A percentile compares a stretch with the other conserved stretches of the same genome.
These are phyloP conservation scores for Blastobotrys aristatus DNA, from an alignment of 1,139 yeast genomes.

Conservation along the genomic window DNA sequence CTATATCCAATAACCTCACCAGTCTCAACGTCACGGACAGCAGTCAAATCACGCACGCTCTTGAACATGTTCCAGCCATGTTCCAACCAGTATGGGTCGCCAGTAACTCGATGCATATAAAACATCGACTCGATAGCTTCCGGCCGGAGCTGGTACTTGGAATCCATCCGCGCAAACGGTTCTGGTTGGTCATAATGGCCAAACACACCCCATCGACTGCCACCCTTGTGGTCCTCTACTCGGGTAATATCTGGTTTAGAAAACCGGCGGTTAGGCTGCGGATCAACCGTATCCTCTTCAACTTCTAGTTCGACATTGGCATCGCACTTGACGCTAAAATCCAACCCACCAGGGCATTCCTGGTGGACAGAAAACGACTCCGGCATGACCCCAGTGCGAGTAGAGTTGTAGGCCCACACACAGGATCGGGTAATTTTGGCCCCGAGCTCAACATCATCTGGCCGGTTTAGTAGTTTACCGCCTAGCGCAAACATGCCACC, in stretches of 20 bases:
- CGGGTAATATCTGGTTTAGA: neutral
- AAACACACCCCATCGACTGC: conserved; percentile 30
- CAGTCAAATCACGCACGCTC: conserved; percentile 38
- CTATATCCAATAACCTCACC: conserved; percentile 44
- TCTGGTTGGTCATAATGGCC: conserved; percentile 35
- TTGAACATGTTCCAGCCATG: conserved; percentile 65
- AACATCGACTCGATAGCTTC: conserved; percentile 73
- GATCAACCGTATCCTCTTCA: conserved; percentile 1
- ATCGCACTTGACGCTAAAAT: conserved; percentile 6
- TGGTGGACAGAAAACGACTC: conserved; percentile 37
- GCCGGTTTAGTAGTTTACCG: conserved; percentile 47
- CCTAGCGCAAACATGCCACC: conserved; percentile 60
- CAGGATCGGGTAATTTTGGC: conserved; percentile 64
- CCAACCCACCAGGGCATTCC: conserved; percentile 31
- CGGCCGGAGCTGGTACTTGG: conserved; percentile 60
- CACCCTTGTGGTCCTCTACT: conserved; percentile 28
- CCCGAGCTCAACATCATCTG: conserved; percentile 54
- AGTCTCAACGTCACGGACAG: conserved; percentile 20
- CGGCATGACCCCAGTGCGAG: conserved; percentile 43
- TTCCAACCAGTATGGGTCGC: conserved; percentile 63
- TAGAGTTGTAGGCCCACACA: conserved; percentile 51
- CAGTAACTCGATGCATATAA: conserved; percentile 69
- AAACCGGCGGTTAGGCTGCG: conserved; percentile 30
- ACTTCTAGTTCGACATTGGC: neutral
- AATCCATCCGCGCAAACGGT: conserved; percentile 36